These are phyloP conservation scores for Ambrosiella cleistominuta DNA, from an alignment of 2,329 filamentous ascomycete species.

Conservation along the genomic window DNA sequence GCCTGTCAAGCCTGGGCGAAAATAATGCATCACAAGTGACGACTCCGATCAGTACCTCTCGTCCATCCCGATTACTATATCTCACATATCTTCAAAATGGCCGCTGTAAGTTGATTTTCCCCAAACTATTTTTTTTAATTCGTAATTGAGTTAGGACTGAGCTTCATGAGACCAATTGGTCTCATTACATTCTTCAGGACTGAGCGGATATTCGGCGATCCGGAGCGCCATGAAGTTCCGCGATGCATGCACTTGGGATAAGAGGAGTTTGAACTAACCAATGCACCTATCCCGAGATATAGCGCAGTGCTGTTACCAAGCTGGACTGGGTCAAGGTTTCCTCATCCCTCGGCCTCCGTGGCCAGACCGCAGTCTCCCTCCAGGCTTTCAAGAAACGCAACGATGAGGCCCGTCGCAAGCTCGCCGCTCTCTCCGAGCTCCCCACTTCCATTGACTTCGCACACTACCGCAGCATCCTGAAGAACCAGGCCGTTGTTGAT, in stretches of 20 bases:
- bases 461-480: conserved; percentile 78
- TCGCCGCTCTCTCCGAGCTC: conserved; percentile 67
- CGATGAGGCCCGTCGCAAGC: conserved; percentile 91
- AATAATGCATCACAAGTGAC: conserved; percentile 11
- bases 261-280: not conserved
- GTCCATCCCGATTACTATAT: conserved; percentile 31
- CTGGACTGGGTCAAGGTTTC: conserved; percentile 97
- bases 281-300: conserved; percentile 16
- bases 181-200: not conserved
- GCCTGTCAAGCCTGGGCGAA: conserved; percentile 10
- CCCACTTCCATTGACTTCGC: conserved; percentile 80
- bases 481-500: conserved; percentile 89
- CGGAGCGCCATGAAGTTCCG: not conserved
- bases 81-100: conserved; percentile 42
- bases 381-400: conserved; percentile 99
- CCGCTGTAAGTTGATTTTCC: conserved; percentile 41
- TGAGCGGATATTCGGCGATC: not conserved
- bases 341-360: conserved; percentile 86
- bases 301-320: conserved; percentile 98
- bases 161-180: not conserved
- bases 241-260: not conserved
- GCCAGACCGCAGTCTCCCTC: conserved; percentile 79
- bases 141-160: not conserved
- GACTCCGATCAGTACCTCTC: conserved; percentile 16
- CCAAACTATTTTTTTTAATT: not conserved